Evolutionary conservation across 2,329 filamentous ascomycete genomes (phyloP).

Genomic region (Aureobasidium lini): DNA sequence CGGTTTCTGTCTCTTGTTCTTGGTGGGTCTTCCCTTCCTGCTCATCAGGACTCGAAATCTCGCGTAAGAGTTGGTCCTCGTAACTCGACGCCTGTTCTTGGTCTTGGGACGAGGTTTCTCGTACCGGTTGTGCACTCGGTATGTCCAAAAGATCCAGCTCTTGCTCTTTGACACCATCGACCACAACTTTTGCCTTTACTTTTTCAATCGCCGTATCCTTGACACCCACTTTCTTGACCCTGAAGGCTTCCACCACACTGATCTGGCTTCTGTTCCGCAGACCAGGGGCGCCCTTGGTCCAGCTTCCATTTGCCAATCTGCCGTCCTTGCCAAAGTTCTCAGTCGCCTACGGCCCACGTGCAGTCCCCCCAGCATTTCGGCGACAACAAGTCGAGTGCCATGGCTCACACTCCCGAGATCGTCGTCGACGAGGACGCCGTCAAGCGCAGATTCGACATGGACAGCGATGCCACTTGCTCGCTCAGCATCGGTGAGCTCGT

Average conservation of each 20-base stretch:
- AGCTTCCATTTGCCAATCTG: slow-evolving; percentile 46
- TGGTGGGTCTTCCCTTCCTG: not conserved
- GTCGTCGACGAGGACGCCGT: too few species aligned
- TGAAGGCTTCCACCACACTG: slow-evolving; percentile 30
- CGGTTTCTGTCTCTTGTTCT: not conserved
- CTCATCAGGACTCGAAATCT: not conserved
- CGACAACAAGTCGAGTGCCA: too few species aligned
- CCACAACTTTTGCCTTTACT: slow-evolving; percentile 17
- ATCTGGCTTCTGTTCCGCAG: slow-evolving; percentile 42
- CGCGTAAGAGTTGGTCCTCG: not conserved
- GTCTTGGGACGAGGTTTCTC: not conserved
- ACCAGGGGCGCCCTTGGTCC: slow-evolving; percentile 41
- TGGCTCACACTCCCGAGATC: too few species aligned
- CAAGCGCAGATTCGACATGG: too few species aligned
- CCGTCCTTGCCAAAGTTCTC: slow-evolving; percentile 46
- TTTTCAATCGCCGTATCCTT: slow-evolving; percentile 3
- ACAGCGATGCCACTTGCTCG: too few species aligned
- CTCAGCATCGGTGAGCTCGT: too few species aligned
- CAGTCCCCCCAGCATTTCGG: too few species aligned
- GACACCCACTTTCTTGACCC: slow-evolving; percentile 14
- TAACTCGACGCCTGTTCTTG: not conserved
- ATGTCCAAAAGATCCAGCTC: slow-evolving; percentile 1
- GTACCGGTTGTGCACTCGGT: not conserved
- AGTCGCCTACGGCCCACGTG: too few species aligned
- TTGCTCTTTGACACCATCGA: slow-evolving; percentile 15